These are phyloP conservation scores for Wallacemonas rigidus DNA, from an alignment of 208 protist genomes.

Conservation along the genomic window DNA sequence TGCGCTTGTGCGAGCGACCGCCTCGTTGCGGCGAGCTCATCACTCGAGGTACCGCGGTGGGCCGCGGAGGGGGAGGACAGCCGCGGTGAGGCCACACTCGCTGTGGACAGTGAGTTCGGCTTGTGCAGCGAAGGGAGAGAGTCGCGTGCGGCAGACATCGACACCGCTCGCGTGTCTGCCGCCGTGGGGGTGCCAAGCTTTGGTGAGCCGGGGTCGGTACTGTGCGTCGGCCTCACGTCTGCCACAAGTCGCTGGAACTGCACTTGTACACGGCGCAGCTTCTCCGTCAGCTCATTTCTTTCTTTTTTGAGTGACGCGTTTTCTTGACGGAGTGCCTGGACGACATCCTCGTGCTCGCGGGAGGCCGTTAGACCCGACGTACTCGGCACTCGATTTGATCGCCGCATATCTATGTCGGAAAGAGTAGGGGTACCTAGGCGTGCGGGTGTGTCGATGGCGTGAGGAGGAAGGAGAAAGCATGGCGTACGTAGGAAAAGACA, in stretches of 20 bases:
- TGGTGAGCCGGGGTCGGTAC: not conserved
- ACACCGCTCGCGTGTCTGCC: not conserved
- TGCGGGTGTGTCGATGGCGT: too few species aligned
- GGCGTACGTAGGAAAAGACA: too few species aligned
- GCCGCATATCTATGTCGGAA: slow-evolving; percentile 7
- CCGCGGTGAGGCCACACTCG: not conserved
- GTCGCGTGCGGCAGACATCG: not conserved
- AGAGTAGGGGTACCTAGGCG: too few species aligned
- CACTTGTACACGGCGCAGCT: slow-evolving; percentile 64
- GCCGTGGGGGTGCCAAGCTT: too few species aligned
- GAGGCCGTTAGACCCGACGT: not conserved
- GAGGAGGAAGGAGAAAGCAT: too few species aligned
- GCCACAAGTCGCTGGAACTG: slow-evolving; percentile 76
- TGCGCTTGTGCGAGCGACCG: slow-evolving; percentile 49
- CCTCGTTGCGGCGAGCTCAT: slow-evolving; percentile 36
- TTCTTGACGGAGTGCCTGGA: slow-evolving; percentile 81
- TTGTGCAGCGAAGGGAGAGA: not conserved
- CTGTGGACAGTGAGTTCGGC: not conserved
- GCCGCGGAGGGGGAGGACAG: not conserved
- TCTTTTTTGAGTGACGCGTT: slow-evolving; percentile 65
- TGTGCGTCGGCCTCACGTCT: slow-evolving; percentile 38
- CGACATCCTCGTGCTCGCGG: slow-evolving; percentile 23
- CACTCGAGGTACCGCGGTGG: not conserved
- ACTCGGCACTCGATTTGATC: slow-evolving; percentile 1
- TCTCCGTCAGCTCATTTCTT: slow-evolving; percentile 55